phyloP scores from a whole-genome alignment of 345 rosid genomes.

The Euphorbia pulcherrima region DNA sequence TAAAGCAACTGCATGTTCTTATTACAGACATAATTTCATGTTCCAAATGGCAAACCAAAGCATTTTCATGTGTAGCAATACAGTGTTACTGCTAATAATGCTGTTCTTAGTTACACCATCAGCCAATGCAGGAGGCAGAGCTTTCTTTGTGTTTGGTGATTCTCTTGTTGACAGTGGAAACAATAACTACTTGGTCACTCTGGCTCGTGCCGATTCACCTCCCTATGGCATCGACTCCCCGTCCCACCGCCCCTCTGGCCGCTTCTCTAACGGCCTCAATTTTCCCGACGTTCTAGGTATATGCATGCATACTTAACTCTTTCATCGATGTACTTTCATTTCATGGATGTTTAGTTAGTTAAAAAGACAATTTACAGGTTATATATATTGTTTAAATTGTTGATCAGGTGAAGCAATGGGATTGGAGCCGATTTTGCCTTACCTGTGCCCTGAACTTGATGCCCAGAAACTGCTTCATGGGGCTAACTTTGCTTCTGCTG shows the following conservation, averaged over 20 bases:
- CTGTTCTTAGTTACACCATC: background rate
- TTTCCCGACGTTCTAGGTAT: slow-evolving; percentile 22
- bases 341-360: background rate
- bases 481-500: slow-evolving; percentile 29
- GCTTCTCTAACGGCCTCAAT: slow-evolving; percentile 28
- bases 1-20: too few species aligned
- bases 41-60: background rate
- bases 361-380: background rate
- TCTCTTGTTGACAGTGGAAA: slow-evolving; percentile 24
- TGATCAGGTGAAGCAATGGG: slow-evolving; percentile 18
- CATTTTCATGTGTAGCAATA: too few species aligned
- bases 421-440: slow-evolving; percentile 18
- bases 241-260: slow-evolving; percentile 20
- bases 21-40: background rate
- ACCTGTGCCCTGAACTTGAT: slow-evolving; percentile 18
- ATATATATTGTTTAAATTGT: background rate
- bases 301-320: too few species aligned
- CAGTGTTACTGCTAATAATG: background rate
- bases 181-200: slow-evolving; percentile 25
- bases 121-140: background rate
- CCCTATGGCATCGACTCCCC: slow-evolving; percentile 25
- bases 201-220: slow-evolving; percentile 24
- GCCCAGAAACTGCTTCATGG: slow-evolving; percentile 22
- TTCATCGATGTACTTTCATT: too few species aligned
- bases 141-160: slow-evolving; percentile 28